Conservation (phyloP, 2,329 filamentous ascomycete species). For the Rhynchosporium secalis region DNA sequence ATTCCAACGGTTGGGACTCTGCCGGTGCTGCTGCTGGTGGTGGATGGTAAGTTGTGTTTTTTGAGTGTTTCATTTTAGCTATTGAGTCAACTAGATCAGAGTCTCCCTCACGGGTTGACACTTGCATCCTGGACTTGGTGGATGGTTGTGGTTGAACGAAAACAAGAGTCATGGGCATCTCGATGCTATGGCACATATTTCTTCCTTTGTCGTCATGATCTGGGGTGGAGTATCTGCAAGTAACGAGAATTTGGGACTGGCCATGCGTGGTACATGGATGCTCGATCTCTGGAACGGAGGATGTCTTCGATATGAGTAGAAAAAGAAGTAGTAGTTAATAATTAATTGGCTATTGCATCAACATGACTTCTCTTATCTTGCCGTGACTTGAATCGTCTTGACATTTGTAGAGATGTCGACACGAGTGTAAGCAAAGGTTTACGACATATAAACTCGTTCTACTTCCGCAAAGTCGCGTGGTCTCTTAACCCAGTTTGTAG, state of each 20-base stretch:
- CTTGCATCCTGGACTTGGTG: conserved; percentile 7
- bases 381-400: neutral
- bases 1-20: neutral
- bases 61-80: neutral
- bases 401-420: neutral
- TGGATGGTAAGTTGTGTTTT: neutral
- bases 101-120: conserved; percentile 3
- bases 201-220: neutral
- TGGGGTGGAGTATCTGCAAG: conserved; percentile 8
- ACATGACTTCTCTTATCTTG: neutral
- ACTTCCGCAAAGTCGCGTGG: no score
- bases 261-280: conserved; percentile 11
- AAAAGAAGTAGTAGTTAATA: conserved; percentile 12
- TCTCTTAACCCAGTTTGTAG: neutral
- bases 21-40: neutral
- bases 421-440: neutral
- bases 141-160: neutral
- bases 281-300: conserved; percentile 13
- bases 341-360: neutral
- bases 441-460: no score
- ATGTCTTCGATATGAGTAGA: conserved; percentile 8
- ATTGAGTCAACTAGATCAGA: neutral
- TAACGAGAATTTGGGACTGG: conserved; percentile 10
- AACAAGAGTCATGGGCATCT: conserved; percentile 1
- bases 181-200: neutral